Evolutionary conservation across 345 rosid genomes (phyloP).

Genomic region (Cardamine occulta): DNA sequence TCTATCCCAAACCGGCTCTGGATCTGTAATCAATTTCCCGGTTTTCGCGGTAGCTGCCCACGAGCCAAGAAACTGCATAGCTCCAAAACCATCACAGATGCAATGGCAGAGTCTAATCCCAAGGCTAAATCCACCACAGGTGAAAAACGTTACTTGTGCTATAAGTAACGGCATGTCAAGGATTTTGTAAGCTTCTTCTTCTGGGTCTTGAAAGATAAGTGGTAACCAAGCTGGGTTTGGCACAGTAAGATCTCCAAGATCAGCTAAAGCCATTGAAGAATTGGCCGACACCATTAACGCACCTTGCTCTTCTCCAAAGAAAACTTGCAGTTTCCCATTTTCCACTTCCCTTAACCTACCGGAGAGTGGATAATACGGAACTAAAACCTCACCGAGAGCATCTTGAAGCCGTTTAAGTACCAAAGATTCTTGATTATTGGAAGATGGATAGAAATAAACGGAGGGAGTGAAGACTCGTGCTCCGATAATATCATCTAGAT

Average conservation of each 20-base stretch:
- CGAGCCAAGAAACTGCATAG: slow-evolving; percentile 82
- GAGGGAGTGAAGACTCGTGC: slow-evolving; percentile 91
- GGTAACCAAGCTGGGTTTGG: slow-evolving; percentile 93
- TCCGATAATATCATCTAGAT: slow-evolving; percentile 80
- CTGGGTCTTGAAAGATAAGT: slow-evolving; percentile 59
- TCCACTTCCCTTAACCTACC: slow-evolving; percentile 71
- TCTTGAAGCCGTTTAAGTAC: slow-evolving; percentile 50
- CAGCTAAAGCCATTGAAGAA: slow-evolving; percentile 55
- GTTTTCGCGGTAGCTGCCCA: slow-evolving; percentile 77
- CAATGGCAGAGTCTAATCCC: slow-evolving; percentile 91
- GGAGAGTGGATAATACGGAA: slow-evolving; percentile 84
- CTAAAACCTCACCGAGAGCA: slow-evolving; percentile 65
- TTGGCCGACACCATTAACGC: slow-evolving; percentile 74
- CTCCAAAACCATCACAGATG: slow-evolving; percentile 89
- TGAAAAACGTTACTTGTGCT: slow-evolving; percentile 77
- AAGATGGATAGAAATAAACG: slow-evolving; percentile 62
- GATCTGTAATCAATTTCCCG: slow-evolving; percentile 57
- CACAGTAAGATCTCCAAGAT: slow-evolving; percentile 77
- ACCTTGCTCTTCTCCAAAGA: slow-evolving; percentile 74
- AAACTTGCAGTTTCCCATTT: slow-evolving; percentile 74
- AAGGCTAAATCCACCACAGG: slow-evolving; percentile 85
- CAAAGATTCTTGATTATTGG: slow-evolving; percentile 26
- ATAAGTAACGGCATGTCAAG: slow-evolving; percentile 82
- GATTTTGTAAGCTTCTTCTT: slow-evolving; percentile 80
- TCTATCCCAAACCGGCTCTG: slow-evolving; percentile 79